Conservation (phyloP, 441 rosid species). For the Flueggea neowawraea region DNA sequence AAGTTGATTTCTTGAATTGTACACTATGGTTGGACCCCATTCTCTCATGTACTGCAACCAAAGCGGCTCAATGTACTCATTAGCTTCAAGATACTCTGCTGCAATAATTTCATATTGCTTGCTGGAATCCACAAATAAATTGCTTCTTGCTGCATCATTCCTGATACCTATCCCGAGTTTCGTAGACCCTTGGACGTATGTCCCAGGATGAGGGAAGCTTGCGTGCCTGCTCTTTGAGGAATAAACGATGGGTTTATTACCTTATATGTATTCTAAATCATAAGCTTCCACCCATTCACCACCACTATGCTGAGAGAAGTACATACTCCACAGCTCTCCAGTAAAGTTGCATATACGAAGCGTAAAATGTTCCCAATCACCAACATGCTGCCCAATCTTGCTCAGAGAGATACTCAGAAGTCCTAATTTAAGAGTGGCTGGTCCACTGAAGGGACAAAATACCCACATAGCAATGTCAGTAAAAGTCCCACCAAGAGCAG, state of each 20-base stretch:
- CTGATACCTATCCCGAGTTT: slow-evolving; percentile 69
- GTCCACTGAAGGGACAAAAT: slow-evolving; percentile 89
- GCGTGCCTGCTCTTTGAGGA: slow-evolving; percentile 76
- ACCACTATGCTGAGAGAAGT: slow-evolving; percentile 91
- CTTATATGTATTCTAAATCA: slow-evolving; percentile 59
- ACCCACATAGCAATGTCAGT: slow-evolving; percentile 87
- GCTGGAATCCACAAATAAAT: slow-evolving; percentile 58
- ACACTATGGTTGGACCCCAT: slow-evolving; percentile 81
- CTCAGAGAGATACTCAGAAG: slow-evolving; percentile 36
- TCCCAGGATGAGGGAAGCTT: slow-evolving; percentile 63
- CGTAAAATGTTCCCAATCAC: slow-evolving; percentile 95
- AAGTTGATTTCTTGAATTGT: slow-evolving; percentile 55
- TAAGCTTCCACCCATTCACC: slow-evolving; percentile 75
- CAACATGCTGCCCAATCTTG: slow-evolving; percentile 79
- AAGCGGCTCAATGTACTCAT: slow-evolving; percentile 46
- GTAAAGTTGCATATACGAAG: slow-evolving; percentile 74
- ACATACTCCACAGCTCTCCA: slow-evolving; percentile 66
- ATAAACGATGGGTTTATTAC: slow-evolving; percentile 66
- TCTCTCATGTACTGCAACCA: slow-evolving; percentile 90
- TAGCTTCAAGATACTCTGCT: slow-evolving; percentile 59
- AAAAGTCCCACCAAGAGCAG: slow-evolving; percentile 75
- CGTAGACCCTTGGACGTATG: slow-evolving; percentile 65
- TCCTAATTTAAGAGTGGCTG: slow-evolving; percentile 68
- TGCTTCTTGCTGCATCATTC: slow-evolving; percentile 62
- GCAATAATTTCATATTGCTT: slow-evolving; percentile 54